Percentiles rank a stretch among this genome's conserved stretches.
Conservation (phyloP, 2,329 filamentous ascomycete genomes). For the Cercospora beticola region DNA sequence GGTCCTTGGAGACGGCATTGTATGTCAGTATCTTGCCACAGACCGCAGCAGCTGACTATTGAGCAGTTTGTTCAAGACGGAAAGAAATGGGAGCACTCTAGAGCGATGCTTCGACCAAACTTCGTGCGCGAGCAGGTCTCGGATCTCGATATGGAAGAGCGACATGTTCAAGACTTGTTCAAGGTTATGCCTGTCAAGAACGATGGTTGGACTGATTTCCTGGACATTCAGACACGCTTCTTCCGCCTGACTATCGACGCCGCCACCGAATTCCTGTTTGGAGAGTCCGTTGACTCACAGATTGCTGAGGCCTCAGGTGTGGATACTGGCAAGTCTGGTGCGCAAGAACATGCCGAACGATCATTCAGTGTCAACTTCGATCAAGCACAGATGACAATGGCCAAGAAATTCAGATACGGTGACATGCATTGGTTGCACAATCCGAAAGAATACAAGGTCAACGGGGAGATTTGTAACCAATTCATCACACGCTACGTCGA, state of each 20-base stretch:
- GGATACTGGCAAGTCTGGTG: slow-evolving; percentile 25
- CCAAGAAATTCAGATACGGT: slow-evolving; percentile 40
- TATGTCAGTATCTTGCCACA: not conserved
- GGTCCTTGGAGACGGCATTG: slow-evolving; percentile 37
- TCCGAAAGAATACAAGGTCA: slow-evolving; percentile 40
- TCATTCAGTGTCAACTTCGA: slow-evolving; percentile 48
- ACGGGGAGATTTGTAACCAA: slow-evolving; percentile 44
- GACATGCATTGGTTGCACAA: slow-evolving; percentile 41
- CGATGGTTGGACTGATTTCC: slow-evolving; percentile 36
- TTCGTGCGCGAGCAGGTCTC: slow-evolving; percentile 42
- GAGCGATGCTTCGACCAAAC: slow-evolving; percentile 41
- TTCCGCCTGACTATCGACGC: slow-evolving; percentile 52
- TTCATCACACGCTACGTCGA: slow-evolving; percentile 50
- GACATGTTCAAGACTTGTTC: slow-evolving; percentile 39
- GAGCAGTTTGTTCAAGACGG: slow-evolving; percentile 37
- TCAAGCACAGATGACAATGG: slow-evolving; percentile 42
- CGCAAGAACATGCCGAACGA: slow-evolving; percentile 32
- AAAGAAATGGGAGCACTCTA: slow-evolving; percentile 39
- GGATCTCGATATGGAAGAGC: slow-evolving; percentile 40
- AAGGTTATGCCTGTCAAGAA: slow-evolving; percentile 32
- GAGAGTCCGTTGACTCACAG: slow-evolving; percentile 43
- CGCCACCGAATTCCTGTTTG: slow-evolving; percentile 49
- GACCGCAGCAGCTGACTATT: slow-evolving; percentile 1
- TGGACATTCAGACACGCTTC: slow-evolving; percentile 44
- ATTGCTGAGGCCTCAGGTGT: slow-evolving; percentile 36